Evolutionary conservation across 2,329 filamentous ascomycete genomes (phyloP), one percentile per base, ranked within the genome.

Genomic region (Penicillium sp.): DNA sequence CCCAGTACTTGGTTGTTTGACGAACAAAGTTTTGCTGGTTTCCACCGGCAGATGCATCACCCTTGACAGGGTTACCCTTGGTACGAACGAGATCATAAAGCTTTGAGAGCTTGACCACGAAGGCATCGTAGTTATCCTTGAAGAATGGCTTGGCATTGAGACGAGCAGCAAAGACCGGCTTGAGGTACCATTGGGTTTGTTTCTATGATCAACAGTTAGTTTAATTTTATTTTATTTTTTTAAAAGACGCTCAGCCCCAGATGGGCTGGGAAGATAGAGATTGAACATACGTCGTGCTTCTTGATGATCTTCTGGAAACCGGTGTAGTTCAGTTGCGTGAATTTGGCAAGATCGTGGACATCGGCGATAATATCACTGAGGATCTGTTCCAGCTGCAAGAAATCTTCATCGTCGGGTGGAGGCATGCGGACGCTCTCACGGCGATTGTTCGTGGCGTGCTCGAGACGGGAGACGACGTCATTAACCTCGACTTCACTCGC

Each of bases 251-350:
- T n/a, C n/a, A n/a, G n/a, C n/a, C n/a, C n/a, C n/a, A n/a, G n/a
- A n/a, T 31, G 36, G 11, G 26, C 44, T 36, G 33, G 24, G 19
- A 10, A 1, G 31, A 34, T 21, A 31, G 26, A 21, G 24, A 24
- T 16, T 36, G 31, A 8, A 79, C 89, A 65, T 75, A 93, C 90
- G 78, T 97, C 94, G 75, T 99, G 94, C 82, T 99, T 99, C 83
- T 99, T 99, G 76, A 99, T 96, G 61, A 99, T 99, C 82, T 99
- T 99, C 80, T 97, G 95, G 73, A 99, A 99, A 5, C 94, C 94
- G 0, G 93, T 97, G 72, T 99, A 99, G 77, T 99, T 99, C 71
- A 99, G 79, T 78, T 97, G 93, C 6, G 96, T 95, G 73, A 96
- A 99, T 77, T 97, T 97, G 74, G 94, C 92, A 56, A 99, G 83